These are phyloP conservation scores for Harringtonia aguacate DNA, from an alignment of 2,329 filamentous ascomycete species.

Conservation along the genomic window DNA sequence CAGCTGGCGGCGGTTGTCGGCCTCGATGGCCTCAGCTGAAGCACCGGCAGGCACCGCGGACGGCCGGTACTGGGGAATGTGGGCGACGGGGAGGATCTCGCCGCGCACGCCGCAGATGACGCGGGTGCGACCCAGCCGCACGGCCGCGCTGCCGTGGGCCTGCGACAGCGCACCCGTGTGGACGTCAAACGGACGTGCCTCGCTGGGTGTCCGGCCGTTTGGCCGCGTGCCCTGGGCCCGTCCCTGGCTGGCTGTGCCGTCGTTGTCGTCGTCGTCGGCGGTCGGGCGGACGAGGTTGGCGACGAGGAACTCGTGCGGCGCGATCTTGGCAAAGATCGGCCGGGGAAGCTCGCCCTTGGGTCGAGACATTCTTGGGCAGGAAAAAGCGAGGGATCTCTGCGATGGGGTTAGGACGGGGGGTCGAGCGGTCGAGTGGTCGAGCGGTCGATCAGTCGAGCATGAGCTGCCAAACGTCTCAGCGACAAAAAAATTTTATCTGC, in stretches of 20 bases:
- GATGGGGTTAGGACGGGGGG: not conserved
- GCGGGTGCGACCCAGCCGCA: conserved; percentile 80
- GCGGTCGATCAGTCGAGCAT: too few species aligned
- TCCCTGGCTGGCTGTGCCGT: conserved; percentile 7
- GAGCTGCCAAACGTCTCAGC: too few species aligned
- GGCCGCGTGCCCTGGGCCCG: conserved; percentile 50
- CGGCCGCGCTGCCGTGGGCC: conserved; percentile 79
- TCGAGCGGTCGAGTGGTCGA: too few species aligned
- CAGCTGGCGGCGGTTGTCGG: conserved; percentile 31
- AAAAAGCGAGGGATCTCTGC: too few species aligned
- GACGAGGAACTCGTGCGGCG: conserved; percentile 79
- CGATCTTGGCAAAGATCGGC: conserved; percentile 78
- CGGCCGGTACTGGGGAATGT: conserved; percentile 59
- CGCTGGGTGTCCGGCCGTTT: conserved; percentile 63
- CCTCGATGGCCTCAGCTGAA: conserved; percentile 2
- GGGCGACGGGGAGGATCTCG: conserved; percentile 67
- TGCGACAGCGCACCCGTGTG: conserved; percentile 81
- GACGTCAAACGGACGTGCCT: conserved; percentile 62
- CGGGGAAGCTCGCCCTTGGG: conserved; percentile 26
- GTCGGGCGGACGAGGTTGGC: conserved; percentile 60
- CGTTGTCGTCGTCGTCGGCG: conserved; percentile 25
- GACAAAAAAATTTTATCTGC: not conserved
- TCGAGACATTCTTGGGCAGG: conserved; percentile 6
- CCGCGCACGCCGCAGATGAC: conserved; percentile 89
- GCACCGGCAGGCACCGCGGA: conserved; percentile 5